Evolutionary conservation across 257 asterid genomes (phyloP), one percentile per base, ranked within the genome.

Genomic region (Cordia subcordata): DNA sequence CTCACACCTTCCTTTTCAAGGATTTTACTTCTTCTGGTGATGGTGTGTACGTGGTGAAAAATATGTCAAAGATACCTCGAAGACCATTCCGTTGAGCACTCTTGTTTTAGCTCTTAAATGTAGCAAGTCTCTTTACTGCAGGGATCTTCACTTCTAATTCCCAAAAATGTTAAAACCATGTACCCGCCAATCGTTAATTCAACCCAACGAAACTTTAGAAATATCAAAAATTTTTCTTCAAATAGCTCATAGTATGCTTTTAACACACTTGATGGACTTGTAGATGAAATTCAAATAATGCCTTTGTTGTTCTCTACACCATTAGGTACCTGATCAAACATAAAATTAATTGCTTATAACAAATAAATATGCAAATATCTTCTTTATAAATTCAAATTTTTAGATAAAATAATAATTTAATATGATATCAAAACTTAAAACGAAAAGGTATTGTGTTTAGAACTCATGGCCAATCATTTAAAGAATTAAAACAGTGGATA

Each of bases 111-210:
- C 67, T 87, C 85, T 88, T 88, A 87, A 32, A 80, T 78, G 16
- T 80, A 73, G 72, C 87, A 72, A 37, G 85, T 57, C 16, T 84
- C 90, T 61, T 78, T 82, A 72, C 79, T 76, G 8, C 63, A 46
- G 13, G 81, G 81, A 45, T 69, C 76, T 15, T 78, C 75, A 37
- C 65, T 71, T 68, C 67, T 72, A 66, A 91, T 75, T 6, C 94
- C 96, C 18, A 85, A 33, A 53, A 87, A 44, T 5, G 91, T 87
- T 8, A 87, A 50, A 62, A 82, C 94, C 96, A 87, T 84, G 13
- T 66, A 69, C 3, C 93, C 95, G 20, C 82, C 84, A 13, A 23
- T 50, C 13, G 78, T 72, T 13, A 87, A 63, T 61, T 84, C 95
- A 62, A 82, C 72, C 0, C 83, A 74, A 0, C 95, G 85, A 33